These are phyloP conservation scores for Macrolepiota albuminosa DNA, from an alignment of 768 basidiomycete species.

Conservation along the genomic window DNA sequence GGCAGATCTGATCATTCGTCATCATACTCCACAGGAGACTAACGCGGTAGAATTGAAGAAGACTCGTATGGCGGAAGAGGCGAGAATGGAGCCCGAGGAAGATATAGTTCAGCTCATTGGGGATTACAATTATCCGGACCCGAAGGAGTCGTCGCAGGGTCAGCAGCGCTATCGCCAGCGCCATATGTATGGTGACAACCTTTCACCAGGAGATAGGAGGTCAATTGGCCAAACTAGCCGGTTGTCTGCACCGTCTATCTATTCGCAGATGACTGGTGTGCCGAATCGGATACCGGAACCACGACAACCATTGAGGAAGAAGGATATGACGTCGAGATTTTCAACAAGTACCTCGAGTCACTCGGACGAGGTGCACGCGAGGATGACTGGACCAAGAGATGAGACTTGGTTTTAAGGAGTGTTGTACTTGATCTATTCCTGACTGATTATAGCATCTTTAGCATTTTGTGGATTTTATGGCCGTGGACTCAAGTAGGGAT, in stretches of 20 bases:
- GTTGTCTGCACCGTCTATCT: slow-evolving; percentile 45
- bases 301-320: slow-evolving; percentile 22
- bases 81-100: slow-evolving; percentile 14
- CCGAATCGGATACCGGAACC: slow-evolving; percentile 56
- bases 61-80: slow-evolving; percentile 18
- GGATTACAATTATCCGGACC: slow-evolving; percentile 13
- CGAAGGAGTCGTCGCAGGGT: not conserved
- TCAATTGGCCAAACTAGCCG: slow-evolving; percentile 22
- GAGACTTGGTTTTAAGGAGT: slow-evolving; percentile 4
- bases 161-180: slow-evolving; percentile 22
- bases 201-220: slow-evolving; percentile 5
- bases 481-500: not conserved
- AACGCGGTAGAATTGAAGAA: slow-evolving; percentile 15
- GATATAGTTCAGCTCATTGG: slow-evolving; percentile 23
- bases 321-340: slow-evolving; percentile 14
- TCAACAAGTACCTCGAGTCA: slow-evolving; percentile 31
- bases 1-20: slow-evolving; percentile 5
- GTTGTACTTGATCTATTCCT: not conserved
- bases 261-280: slow-evolving; percentile 55
- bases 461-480: not conserved
- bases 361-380: slow-evolving; percentile 8
- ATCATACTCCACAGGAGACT: slow-evolving; percentile 5
- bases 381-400: slow-evolving; percentile 17
- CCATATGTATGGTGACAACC: slow-evolving; percentile 20
- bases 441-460: not conserved